A percentile compares a stretch with the other conserved stretches of the same genome.
Conservation (phyloP, 2,329 filamentous ascomycete species). For the Paramyrothecium roridum region DNA sequence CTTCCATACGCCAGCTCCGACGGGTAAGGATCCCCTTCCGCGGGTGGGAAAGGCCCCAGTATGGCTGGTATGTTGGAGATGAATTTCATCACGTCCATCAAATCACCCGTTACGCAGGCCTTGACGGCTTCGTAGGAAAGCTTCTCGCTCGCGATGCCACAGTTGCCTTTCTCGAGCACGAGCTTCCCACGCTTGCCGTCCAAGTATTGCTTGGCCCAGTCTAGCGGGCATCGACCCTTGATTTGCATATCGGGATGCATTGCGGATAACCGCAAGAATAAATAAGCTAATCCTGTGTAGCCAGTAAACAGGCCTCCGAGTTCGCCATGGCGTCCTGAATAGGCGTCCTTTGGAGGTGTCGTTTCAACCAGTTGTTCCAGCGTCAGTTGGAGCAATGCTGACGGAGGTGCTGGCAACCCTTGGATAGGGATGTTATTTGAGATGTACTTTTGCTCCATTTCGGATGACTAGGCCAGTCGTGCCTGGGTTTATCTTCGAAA, state of each 20-base stretch:
- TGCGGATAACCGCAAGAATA: constrained; percentile 48
- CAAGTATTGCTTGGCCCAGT: constrained; percentile 48
- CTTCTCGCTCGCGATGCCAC: constrained; percentile 48
- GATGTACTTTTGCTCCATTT: constrained; percentile 28
- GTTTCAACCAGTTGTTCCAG: constrained; percentile 32
- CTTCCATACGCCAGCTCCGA: constrained; percentile 67
- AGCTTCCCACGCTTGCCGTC: constrained; percentile 30
- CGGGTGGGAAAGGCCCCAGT: constrained; percentile 19
- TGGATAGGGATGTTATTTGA: constrained; percentile 28
- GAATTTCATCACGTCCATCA: constrained; percentile 32
- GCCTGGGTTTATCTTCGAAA: neutral
- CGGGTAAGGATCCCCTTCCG: constrained; percentile 33
- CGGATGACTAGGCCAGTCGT: neutral
- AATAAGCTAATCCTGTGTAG: constrained; percentile 53
- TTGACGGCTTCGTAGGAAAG: constrained; percentile 43
- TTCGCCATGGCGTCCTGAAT: constrained; percentile 20
- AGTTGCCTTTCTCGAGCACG: constrained; percentile 36
- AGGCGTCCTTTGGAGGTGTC: constrained; percentile 31
- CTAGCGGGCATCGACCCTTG: constrained; percentile 33
- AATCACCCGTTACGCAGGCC: constrained; percentile 37
- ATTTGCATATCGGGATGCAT: constrained; percentile 40
- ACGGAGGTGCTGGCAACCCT: constrained; percentile 19
- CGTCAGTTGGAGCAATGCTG: constrained; percentile 25
- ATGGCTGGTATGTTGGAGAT: constrained; percentile 35
- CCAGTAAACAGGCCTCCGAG: constrained; percentile 50